These are phyloP conservation scores for Aspergillus jensenii DNA, from an alignment of 2,329 filamentous ascomycete species.

Conservation along the genomic window DNA sequence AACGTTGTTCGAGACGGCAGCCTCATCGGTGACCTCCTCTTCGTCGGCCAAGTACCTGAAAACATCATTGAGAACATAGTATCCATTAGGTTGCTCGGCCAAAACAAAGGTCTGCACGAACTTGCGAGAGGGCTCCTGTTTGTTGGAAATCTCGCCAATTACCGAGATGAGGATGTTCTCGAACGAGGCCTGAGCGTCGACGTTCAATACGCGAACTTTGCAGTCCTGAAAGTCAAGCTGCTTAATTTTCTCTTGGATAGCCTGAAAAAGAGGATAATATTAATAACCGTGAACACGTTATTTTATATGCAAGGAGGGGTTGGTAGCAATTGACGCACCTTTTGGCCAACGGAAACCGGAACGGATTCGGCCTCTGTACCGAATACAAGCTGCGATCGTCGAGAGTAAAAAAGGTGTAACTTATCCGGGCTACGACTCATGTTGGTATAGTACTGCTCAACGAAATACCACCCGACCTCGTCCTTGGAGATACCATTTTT, in stretches of 20 bases:
- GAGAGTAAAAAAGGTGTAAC: constrained; percentile 94
- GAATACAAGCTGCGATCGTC: constrained; percentile 91
- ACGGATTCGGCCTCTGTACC: constrained; percentile 88
- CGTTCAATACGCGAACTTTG: constrained; percentile 97
- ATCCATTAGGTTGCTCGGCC: constrained; percentile 91
- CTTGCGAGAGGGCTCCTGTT: constrained; percentile 84
- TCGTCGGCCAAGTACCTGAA: constrained; percentile 90
- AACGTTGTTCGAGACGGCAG: constrained; percentile 46
- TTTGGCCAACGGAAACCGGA: constrained; percentile 80
- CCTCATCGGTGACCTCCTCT: constrained; percentile 50
- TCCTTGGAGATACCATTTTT: constrained; percentile 67
- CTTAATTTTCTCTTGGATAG: constrained; percentile 93
- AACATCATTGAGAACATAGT: constrained; percentile 98
- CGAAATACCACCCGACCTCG: constrained; percentile 98
- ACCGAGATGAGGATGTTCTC: constrained; percentile 97
- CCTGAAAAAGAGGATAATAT: constrained; percentile 50
- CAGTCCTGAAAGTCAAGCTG: constrained; percentile 91
- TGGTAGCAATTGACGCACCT: constrained; percentile 57
- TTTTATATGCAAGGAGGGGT: not conserved
- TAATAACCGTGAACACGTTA: not conserved
- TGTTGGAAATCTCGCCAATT: constrained; percentile 97
- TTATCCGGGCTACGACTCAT: constrained; percentile 92
- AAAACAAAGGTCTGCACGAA: constrained; percentile 98
- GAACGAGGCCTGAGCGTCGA: constrained; percentile 90
- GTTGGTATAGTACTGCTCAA: constrained; percentile 98